Percentiles rank a stretch among this genome's conserved stretches.
Evolutionary conservation across 176 grass and related monocot genomes (phyloP).

Genomic region (Oryza rufipogon): DNA sequence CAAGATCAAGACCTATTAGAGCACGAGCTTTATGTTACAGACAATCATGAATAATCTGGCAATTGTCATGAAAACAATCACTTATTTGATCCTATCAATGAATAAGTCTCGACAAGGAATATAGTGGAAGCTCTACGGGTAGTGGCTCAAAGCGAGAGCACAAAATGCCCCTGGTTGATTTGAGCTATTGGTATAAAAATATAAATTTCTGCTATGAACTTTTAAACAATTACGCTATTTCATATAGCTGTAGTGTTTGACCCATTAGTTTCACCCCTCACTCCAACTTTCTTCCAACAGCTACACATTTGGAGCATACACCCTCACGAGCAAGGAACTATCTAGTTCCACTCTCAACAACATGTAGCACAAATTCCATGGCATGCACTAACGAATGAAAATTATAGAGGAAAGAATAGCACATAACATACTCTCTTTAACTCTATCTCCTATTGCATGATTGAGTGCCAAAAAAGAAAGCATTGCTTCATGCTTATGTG

Average conservation of each 20-base stretch:
- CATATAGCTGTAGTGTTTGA: background rate
- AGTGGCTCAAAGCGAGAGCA: background rate
- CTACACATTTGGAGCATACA: background rate
- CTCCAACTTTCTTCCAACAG: background rate
- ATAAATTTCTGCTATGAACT: background rate
- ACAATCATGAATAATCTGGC: background rate
- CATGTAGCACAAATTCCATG: background rate
- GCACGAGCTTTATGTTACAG: background rate
- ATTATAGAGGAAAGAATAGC: background rate
- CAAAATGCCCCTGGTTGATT: background rate
- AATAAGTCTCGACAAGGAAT: background rate
- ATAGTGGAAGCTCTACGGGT: background rate
- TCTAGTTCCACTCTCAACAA: background rate
- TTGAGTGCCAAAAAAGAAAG: constrained; percentile 9
- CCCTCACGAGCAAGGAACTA: background rate
- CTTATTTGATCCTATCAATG: background rate
- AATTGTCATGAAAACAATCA: background rate
- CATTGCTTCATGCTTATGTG: constrained; percentile 3
- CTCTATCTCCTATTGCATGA: background rate
- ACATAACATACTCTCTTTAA: background rate
- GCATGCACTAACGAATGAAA: background rate
- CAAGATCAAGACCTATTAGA: background rate
- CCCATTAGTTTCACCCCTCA: constrained; percentile 13
- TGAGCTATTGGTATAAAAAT: background rate
- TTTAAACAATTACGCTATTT: background rate